Conservation (phyloP, 176 grass and related monocot genomes). For the Neostapfia colusana region DNA sequence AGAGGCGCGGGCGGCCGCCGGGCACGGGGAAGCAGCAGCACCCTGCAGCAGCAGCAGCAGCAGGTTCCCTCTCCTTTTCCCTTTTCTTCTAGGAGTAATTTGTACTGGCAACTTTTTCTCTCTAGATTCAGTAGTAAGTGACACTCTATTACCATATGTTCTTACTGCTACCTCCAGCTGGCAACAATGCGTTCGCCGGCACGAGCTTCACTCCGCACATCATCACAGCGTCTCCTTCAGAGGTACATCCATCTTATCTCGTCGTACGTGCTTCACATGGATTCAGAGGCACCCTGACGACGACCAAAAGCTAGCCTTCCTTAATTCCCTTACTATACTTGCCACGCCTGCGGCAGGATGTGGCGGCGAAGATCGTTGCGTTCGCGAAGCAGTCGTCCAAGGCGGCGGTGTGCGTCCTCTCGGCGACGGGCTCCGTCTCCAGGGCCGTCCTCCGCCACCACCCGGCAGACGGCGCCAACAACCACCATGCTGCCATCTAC, state of each 20-base stretch:
- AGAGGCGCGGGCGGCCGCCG: conserved; percentile 63
- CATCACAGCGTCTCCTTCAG: conserved; percentile 61
- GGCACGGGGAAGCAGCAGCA: conserved; percentile 75
- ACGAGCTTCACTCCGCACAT: conserved; percentile 87
- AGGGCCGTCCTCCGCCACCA: conserved; percentile 60
- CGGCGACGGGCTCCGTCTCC: conserved; percentile 76
- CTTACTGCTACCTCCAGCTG: conserved; percentile 31
- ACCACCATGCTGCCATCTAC: conserved; percentile 43
- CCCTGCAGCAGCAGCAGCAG: no score
- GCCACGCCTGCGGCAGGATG: no score
- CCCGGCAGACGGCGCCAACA: conserved; percentile 48
- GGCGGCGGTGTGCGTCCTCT: conserved; percentile 75
- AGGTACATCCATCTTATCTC: conserved; percentile 26
- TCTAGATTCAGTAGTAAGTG: no score
- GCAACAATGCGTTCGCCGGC: conserved; percentile 77
- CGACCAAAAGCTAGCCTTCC: no score
- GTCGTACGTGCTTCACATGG: background rate
- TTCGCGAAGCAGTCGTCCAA: conserved; percentile 63
- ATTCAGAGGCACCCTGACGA: background rate
- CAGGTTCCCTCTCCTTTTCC: conserved; percentile 35
- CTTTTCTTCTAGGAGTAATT: background rate
- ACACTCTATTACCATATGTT: no score
- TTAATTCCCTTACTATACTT: no score
- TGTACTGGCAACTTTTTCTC: background rate
- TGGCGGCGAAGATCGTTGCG: conserved; percentile 60